Evolutionary conservation across 1,139 yeast genomes (phyloP), one percentile per base, ranked within the genome.

Genomic region (Saccharomycopsis hybrid): DNA sequence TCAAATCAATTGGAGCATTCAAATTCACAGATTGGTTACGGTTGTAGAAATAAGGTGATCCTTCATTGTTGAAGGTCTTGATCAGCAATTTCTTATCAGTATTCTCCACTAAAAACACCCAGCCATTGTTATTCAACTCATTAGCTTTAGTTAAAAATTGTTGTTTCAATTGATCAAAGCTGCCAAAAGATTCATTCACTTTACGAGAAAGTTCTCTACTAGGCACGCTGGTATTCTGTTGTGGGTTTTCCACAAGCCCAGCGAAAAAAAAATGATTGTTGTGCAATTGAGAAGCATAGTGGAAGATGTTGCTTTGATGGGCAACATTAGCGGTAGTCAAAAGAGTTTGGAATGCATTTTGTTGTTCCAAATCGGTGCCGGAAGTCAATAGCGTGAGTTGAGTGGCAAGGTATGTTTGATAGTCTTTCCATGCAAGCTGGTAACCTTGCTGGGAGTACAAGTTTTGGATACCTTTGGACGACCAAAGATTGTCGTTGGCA

Each of bases 241-340:
- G 35, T 25, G 55, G 54, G 36, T 47, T 43, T 67, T 64, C 18
- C 11, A 58, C 47, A 53, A 90, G 73, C 60, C 86, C 85, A 64
- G 85, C 82, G 63, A 89, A 80, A 60, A 85, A 88, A 53, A 92
- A 74, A 68, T 92, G 98, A 70, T 92, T 92, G 69, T 89, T 90
- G 69, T 86, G 95, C 2, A 90, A 83, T 65, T 86, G 96, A 3
- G 96, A 85, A 9, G 98, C 97, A 62, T 75, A 79, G 68, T 89
- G 94, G 73, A 84, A 90, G 11, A 85, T 70, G 53, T 80, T 78
- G 41, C 90, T 84, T 60, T 78, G 78, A 41, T 82, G 78, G 35
- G 86, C 74, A 58, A 79, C 80, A 60, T 78, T 77, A 5, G 94
- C 86, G 1, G 95, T 80, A 59, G 81, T 77, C 54, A 86, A 71